Evolutionary conservation across 805 yeast genomes (phyloP).

Genomic region (Lipomyces lipofer): DNA sequence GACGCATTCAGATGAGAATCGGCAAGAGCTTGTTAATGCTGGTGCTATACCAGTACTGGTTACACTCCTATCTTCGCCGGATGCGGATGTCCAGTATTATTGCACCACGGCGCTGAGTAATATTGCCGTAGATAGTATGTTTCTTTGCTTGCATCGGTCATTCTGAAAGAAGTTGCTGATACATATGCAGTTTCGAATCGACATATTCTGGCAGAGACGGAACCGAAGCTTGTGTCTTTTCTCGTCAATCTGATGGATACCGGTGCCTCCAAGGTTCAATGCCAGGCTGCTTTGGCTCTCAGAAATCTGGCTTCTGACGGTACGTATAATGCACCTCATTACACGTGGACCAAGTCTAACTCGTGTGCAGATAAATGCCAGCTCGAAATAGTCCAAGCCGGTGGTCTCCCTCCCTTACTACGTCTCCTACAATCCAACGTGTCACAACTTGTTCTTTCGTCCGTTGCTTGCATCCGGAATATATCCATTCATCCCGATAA

Average conservation of each 20-base stretch:
- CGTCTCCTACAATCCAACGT: slow-evolving; percentile 86
- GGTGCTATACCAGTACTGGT: slow-evolving; percentile 98
- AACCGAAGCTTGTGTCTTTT: slow-evolving; percentile 86
- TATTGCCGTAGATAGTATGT: slow-evolving; percentile 78
- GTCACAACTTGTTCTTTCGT: slow-evolving; percentile 82
- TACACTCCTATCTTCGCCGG: slow-evolving; percentile 76
- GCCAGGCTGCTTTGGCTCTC: slow-evolving; percentile 96
- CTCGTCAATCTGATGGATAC: slow-evolving; percentile 91
- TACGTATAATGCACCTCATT: too few relatives aligned
- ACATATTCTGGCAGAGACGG: slow-evolving; percentile 82
- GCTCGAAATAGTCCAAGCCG: slow-evolving; percentile 90
- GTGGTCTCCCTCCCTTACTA: slow-evolving; percentile 93
- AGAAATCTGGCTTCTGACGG: slow-evolving; percentile 93
- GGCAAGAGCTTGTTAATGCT: slow-evolving; percentile 94
- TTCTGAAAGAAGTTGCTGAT: not conserved
- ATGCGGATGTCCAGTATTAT: slow-evolving; percentile 96
- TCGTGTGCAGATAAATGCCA: slow-evolving; percentile 65
- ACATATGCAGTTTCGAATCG: slow-evolving; percentile 63
- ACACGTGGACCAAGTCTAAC: too few relatives aligned
- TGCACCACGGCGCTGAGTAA: slow-evolving; percentile 97
- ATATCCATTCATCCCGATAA: slow-evolving; percentile 95
- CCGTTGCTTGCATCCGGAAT: slow-evolving; percentile 97
- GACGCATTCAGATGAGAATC: slow-evolving; percentile 96
- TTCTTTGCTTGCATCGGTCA: too few relatives aligned
- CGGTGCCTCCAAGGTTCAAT: slow-evolving; percentile 90